A percentile compares a stretch with the other conserved stretches of the same genome.
phyloP scores from a whole-genome alignment of 257 asterid genomes.

The Salvia rosmarinus region DNA sequence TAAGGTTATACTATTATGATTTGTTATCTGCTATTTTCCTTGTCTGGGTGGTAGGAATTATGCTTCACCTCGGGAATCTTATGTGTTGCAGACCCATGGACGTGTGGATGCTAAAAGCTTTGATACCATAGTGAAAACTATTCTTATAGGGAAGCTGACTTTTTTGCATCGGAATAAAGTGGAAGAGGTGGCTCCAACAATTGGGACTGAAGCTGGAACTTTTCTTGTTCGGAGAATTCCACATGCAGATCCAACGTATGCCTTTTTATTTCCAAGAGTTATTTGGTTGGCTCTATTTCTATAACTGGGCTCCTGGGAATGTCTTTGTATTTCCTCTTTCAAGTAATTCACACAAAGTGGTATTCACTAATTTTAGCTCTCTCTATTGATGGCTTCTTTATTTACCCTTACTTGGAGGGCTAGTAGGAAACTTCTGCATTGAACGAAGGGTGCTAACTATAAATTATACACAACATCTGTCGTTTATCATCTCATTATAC shows the following conservation, averaged over 20 bases:
- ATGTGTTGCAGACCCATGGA: constrained; percentile 50
- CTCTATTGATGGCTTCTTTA: constrained; percentile 1
- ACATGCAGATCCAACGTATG: constrained; percentile 65
- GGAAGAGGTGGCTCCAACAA: constrained; percentile 75
- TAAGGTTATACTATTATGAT: background rate
- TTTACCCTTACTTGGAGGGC: background rate
- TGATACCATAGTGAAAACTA: constrained; percentile 52
- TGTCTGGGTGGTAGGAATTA: background rate
- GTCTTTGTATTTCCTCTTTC: background rate
- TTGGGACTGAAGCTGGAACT: constrained; percentile 68
- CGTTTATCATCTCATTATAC: background rate
- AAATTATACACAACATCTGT: background rate
- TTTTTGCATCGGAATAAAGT: constrained; percentile 71
- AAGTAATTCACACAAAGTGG: background rate
- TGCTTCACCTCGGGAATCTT: constrained; percentile 11
- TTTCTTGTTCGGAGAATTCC: constrained; percentile 87
- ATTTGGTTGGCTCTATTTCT: constrained; percentile 19
- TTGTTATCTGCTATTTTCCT: background rate
- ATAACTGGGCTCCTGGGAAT: constrained; percentile 20
- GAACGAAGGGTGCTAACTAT: constrained; percentile 2
- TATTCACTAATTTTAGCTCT: background rate
- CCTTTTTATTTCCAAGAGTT: constrained; percentile 24
- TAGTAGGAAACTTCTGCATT: background rate
- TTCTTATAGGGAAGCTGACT: constrained; percentile 70
- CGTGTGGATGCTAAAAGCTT: constrained; percentile 46